Base-by-base conservation (phyloP, 2,329 filamentous ascomycete species). In the Scopulariopsis brevicaulis region DNA sequence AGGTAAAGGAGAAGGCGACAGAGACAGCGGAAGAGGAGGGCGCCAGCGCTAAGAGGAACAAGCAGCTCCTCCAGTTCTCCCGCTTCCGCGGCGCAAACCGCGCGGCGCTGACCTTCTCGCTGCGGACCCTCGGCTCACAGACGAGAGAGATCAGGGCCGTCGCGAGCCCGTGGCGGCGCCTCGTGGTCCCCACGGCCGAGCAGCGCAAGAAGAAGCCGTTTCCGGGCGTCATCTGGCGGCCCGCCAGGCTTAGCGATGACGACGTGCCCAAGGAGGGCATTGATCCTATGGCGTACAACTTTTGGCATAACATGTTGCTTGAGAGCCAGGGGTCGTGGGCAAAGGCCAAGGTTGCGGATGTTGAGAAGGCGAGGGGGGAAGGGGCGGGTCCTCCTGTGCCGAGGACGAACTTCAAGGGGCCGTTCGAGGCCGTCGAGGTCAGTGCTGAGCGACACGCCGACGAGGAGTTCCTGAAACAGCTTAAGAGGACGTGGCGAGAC, bases 91-190 rank as follows among this genome's bases (percentile, higher is more conserved):
- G 76, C 1, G 69, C 68, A 57, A 69, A 72, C 50, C 73, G 77
- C 52, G 77, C 75, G 8, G 76, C 71, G 20, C 65, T 79, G 24
- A 75, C 79, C 62, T 69, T 71, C 34, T 69, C 68, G 20, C 67
- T 79, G 35, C 70, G 70, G 48, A 60, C 67, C 14, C 70, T 77
- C 53, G 65, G 50, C 15, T 54, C 56, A 6, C 50, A 67, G 34
- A 72, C 64, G 58, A 43, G 58, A 4, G 74, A 75, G 64, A 76
- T 75, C 58, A 64, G 63, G 50, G 61, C 64, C 7, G 64, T 70
- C 46, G 68, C 69, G 59, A 71, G 67, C 2, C 66, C 69, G 2
- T 74, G 70, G 67, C 68, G 69, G 28, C 68, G 69, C 0, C 64
- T 75, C 11, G n/a, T 57, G 15, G 20, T 57, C 14, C 35, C 12